These are phyloP conservation scores for Hirschfeldia incana DNA, from an alignment of 345 rosid genomes.

Conservation along the genomic window DNA sequence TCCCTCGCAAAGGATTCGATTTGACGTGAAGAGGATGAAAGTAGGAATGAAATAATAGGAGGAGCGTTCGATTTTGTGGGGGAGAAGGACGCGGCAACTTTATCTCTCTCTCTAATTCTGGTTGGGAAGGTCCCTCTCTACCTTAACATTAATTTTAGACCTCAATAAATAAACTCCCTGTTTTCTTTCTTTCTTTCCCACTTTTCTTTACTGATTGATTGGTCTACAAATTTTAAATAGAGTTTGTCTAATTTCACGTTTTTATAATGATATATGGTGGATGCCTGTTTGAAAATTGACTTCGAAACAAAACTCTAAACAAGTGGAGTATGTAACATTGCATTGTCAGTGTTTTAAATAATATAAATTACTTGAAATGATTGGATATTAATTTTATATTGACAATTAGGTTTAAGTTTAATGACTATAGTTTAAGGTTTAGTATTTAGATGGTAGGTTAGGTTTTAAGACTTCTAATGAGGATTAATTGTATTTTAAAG, in stretches of 20 bases:
- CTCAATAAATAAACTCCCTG: neutral
- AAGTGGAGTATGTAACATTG: too few relatives aligned
- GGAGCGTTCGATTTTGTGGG: neutral
- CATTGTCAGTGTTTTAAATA: too few relatives aligned
- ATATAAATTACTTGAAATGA: too few relatives aligned
- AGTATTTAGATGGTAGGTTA: too few relatives aligned
- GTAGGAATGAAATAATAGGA: neutral
- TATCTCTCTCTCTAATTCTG: slow-evolving; percentile 13
- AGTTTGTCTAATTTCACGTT: neutral
- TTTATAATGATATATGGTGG: neutral
- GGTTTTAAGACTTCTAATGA: too few relatives aligned
- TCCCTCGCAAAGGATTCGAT: neutral
- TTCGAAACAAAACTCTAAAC: neutral
- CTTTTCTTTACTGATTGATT: neutral
- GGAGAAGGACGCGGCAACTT: slow-evolving; percentile 24
- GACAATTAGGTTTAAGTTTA: too few relatives aligned
- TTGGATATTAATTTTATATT: too few relatives aligned
- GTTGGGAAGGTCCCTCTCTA: slow-evolving; percentile 3
- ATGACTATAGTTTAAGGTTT: too few relatives aligned
- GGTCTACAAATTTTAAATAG: neutral
- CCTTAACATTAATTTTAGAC: slow-evolving; percentile 4
- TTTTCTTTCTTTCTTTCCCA: neutral
- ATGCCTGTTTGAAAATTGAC: neutral
- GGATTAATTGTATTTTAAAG: too few relatives aligned
- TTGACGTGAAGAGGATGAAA: neutral